Evolutionary conservation across 345 rosid species (phyloP), one percentile per base, ranked within the genome.

Genomic region (Lenwebbia sp.): DNA sequence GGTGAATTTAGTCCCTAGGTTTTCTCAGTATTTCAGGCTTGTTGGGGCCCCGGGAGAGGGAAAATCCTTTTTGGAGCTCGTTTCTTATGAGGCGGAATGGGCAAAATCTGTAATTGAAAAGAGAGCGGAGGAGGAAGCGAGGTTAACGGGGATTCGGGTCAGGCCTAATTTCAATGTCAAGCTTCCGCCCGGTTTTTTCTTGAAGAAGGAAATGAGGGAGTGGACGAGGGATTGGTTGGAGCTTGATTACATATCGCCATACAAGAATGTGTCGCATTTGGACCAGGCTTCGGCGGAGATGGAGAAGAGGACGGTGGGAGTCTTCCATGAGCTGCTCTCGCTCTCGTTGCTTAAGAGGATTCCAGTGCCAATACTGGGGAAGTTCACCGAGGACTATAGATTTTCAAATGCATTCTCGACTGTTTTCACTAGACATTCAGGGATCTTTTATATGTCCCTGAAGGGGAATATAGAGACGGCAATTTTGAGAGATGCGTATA

Each of bases 171-270:
- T 94, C 89, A 54, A 89, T 83, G 93, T 91, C 33, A 94, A 93
- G 87, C 87, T 97, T 70, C 98, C 99, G 0, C 51, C 90, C 0
- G 98, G 99, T 3, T 94, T 94, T 89, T 91, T 89, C 89, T 83
- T 96, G 37, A 95, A 87, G 91, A 95, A 96, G 90, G 98, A 97
- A 90, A 97, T 96, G 99, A 93, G 95, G 85, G 99, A 97, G 70
- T 97, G 99, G 99, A 90, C 91, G 52, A 92, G 98, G 88, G 98
- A 95, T 86, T 97, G 99, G 99, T 84, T 93, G 83, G 98, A 96
- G 90, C 89, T 92, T 30, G 98, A 96, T 70, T 97, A 97, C 85
- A 88, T 94, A 81, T 95, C 98, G 26, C 99, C 98, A 0, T 97
- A 94, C 82, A 91, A 87, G 51, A 97, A 97, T 56, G 95, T 89